Evolutionary conservation across 1,139 yeast genomes (phyloP), one percentile per base, ranked within the genome.

Genomic region (Eremothecium coryli): DNA sequence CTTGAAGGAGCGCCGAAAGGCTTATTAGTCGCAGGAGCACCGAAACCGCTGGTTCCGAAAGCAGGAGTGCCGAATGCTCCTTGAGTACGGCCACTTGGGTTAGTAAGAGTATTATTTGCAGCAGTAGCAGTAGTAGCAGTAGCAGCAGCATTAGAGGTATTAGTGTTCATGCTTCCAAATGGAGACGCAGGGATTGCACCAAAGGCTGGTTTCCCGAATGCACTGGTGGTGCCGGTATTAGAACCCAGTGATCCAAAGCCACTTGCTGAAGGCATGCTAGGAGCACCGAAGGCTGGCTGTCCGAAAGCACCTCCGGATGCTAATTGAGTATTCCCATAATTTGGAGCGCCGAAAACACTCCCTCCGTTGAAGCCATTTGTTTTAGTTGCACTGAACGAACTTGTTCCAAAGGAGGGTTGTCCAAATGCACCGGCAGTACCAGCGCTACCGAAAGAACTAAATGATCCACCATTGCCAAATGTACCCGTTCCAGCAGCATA

Each of bases 161-260:
- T 13, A 9, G 23, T 23, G 17, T 23, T 11, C n/a, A 37, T 39
- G 29, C 24, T 33, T 5, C 35, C 35, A 15, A 37, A 20, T 1
- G 39, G 42, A 16, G 36, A 32, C 3, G 39, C 23, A 13, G 31
- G 25, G 18, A 29, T 30, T 20, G 41, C 34, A 7, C 37, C 28
- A 3, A 50, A 52, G 6, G 49, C 40, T 9, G 57, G 42, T n/a
- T 44, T 26, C 12, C 44, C 50, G 38, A 52, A 50, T 2, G 49
- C 38, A 20, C 41, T 40, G 7, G 46, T 34, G 12, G 42, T 47
- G 32, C 48, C 44, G 3, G 46, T 36, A 15, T 38, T 42, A 29
- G 45, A 31, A 13, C 31, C 25, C 5, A 22, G 18, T 14, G 17
- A n/a, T n/a, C n/a, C n/a, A n/a, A n/a, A n/a, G 8, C 20, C 11